Percentiles rank a stretch among this genome's conserved stretches.
Conservation (phyloP, 176 grass and related monocot species). For the Microstegium vimineum region DNA sequence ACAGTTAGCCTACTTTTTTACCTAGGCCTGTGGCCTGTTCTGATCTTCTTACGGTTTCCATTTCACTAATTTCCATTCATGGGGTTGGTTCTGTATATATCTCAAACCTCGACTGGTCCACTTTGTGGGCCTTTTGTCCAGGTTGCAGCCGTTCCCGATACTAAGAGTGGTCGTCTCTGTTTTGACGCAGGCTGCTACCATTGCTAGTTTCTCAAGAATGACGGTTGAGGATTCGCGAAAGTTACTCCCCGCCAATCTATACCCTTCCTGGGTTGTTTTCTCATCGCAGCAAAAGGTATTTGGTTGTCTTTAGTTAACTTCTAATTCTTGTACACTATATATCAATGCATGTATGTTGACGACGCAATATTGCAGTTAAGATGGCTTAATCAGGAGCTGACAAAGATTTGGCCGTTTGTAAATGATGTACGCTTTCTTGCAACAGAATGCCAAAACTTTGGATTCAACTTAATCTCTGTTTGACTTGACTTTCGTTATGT, state of each 20-base stretch:
- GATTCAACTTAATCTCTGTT: background rate
- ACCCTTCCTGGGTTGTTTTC: constrained; percentile 98
- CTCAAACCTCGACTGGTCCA: background rate
- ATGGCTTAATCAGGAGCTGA: constrained; percentile 91
- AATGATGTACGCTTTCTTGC: constrained; percentile 45
- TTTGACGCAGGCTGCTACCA: constrained; percentile 67
- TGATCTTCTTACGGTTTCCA: background rate
- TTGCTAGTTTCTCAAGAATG: constrained; percentile 90
- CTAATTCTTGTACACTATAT: background rate
- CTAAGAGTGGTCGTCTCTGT: background rate
- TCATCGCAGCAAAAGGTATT: constrained; percentile 77
- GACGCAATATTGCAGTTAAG: constrained; percentile 55
- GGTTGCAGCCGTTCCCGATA: constrained; percentile 3
- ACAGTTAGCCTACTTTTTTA: background rate
- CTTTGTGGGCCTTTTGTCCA: background rate
- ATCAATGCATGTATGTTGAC: constrained; percentile 28
- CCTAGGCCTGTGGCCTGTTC: background rate
- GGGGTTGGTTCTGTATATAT: background rate
- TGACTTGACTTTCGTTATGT: background rate
- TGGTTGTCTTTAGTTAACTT: constrained; percentile 16
- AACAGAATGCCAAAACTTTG: background rate
- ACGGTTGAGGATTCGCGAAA: constrained; percentile 83
- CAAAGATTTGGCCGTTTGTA: constrained; percentile 95
- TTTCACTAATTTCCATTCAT: background rate
- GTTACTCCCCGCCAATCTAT: constrained; percentile 63